Base-by-base conservation (phyloP, 164 flowering plant species). In the Magnolia changhungtana region DNA sequence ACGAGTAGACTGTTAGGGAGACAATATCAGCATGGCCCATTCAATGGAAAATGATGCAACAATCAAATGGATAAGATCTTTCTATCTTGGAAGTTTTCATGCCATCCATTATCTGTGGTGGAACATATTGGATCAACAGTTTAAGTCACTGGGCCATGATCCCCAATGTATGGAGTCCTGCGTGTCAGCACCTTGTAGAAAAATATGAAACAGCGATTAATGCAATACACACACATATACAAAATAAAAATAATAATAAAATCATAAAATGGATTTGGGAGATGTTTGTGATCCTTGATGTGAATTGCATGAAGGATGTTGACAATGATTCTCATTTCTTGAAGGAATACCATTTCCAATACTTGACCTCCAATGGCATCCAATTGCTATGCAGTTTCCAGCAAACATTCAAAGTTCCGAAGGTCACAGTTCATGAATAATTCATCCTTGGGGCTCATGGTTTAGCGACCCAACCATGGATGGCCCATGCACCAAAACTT, bases 291-390 rank as follows among this genome's bases (percentile, higher is more conserved):
- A 59, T 59, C 63, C n/a, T 59, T 59, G 63, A 65, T n/a, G 9
- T 61, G 8, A 61, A 7, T 61, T 20, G n/a, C 64, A 18, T 63
- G 20, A 63, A n/a, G 65, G 21, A 63, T 16, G n/a, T 2, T 18
- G 65, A 63, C 23, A 63, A 18, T n/a, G 65, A 63, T 63, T 63
- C 65, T 63, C 65, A 63, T 63, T 63, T 63, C 65, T 63, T 37
- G 45, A 37, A 37, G 45, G 45, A 5, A 37, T 37, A 37, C 45
- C 63, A 8, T 21, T 65, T 65, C 24, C 11, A 2, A 65, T 65
- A 29, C 68, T 65, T 65, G 27, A 64, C 23, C 27, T n/a, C 20
- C 67, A n/a, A 64, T 64, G 20, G 20, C 23, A 64, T n/a, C 67
- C 10, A 64, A 64, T 64, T 20, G 8, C n/a, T 10, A 0, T 3